Conservation (phyloP, 2,329 filamentous ascomycete species). For the Penicillium sp. region DNA sequence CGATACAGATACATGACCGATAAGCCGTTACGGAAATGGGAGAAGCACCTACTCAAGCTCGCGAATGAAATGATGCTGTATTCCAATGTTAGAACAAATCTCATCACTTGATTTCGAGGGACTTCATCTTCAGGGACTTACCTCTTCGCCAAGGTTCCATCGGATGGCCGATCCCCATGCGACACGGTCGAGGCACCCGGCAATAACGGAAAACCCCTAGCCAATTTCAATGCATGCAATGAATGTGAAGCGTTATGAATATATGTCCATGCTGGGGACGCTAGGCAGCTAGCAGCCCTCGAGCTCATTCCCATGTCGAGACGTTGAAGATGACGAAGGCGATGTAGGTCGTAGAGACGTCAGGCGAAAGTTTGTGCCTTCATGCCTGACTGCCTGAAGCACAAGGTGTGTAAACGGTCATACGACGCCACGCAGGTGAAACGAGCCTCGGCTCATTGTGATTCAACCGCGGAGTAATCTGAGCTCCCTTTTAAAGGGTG, state of each 20-base stretch:
- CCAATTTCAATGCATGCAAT: slow-evolving; percentile 4
- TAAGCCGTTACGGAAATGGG: slow-evolving; percentile 8
- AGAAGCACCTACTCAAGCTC: slow-evolving; percentile 14
- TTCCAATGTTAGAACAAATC: not conserved
- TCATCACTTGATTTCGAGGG: not conserved
- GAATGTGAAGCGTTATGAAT: slow-evolving; percentile 1
- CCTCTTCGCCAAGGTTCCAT: slow-evolving; percentile 8
- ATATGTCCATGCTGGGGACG: not conserved
- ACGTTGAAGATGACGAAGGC: not conserved
- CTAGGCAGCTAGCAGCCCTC: not conserved
- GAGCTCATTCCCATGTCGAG: slow-evolving; percentile 5
- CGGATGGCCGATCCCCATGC: slow-evolving; percentile 2
- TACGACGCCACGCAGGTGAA: not conserved
- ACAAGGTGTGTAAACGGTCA: not conserved
- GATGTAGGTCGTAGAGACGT: not conserved
- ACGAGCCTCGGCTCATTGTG: slow-evolving; percentile 11
- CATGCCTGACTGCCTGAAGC: not conserved
- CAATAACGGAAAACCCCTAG: slow-evolving; percentile 3
- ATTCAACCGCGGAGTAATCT: slow-evolving; percentile 1
- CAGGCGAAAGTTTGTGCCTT: slow-evolving; percentile 2
- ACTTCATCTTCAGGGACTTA: slow-evolving; percentile 6
- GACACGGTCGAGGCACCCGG: slow-evolving; percentile 9
- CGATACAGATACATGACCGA: slow-evolving; percentile 13
- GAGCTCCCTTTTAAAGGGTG: slow-evolving; percentile 18
- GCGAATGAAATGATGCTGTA: slow-evolving; percentile 4